These are phyloP conservation scores for Aegilops bicornis DNA, from an alignment of 176 grass and related monocot species.

Conservation along the genomic window DNA sequence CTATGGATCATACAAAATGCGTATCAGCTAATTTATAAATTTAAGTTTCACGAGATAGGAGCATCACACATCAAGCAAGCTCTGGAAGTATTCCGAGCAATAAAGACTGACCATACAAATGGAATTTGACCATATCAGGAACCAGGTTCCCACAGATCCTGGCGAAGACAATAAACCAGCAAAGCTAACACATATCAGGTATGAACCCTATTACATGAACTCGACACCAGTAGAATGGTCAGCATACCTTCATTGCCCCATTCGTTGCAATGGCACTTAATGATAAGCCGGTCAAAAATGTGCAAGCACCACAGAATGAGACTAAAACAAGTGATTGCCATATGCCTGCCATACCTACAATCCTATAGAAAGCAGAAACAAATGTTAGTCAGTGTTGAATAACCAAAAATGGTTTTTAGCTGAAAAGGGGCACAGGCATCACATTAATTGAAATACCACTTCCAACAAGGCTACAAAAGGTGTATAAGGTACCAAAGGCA, in stretches of 20 bases:
- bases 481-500: background rate
- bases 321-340: constrained; percentile 80
- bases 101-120: too few species aligned
- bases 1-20: constrained; percentile 43
- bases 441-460: constrained; percentile 12
- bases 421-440: background rate
- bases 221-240: background rate
- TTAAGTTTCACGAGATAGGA: background rate
- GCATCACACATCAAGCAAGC: background rate
- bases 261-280: constrained; percentile 98
- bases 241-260: constrained; percentile 95
- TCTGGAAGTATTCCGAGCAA: background rate
- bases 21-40: background rate
- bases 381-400: background rate
- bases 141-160: too few species aligned
- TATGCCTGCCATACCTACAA: constrained; percentile 92
- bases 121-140: too few species aligned
- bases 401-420: background rate
- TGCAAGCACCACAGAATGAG: constrained; percentile 83
- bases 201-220: background rate
- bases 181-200: background rate
- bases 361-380: constrained; percentile 67
- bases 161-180: too few species aligned
- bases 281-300: constrained; percentile 91
- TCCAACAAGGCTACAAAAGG: background rate